These are phyloP conservation scores for Sarcomyxa edulis DNA, from an alignment of 768 basidiomycete species.

Conservation along the genomic window DNA sequence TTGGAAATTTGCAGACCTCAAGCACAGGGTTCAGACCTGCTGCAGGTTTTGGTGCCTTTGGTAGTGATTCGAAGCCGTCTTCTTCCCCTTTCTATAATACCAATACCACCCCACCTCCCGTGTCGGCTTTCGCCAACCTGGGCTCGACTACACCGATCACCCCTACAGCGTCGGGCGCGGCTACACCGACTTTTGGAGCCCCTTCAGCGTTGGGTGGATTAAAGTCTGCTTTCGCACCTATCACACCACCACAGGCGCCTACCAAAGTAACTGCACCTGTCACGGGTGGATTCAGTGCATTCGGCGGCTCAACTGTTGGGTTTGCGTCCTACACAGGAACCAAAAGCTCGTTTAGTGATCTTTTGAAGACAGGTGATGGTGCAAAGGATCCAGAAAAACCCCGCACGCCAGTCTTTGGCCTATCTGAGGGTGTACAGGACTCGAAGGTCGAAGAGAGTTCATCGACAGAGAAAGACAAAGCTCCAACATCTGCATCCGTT, in stretches of 20 bases:
- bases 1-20: conserved; percentile 7
- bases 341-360: conserved; percentile 55
- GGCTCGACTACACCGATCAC: conserved; percentile 8
- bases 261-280: conserved; percentile 17
- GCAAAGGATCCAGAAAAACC: conserved; percentile 17
- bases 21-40: conserved; percentile 31
- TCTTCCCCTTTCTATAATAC: conserved; percentile 52
- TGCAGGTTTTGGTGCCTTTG: conserved; percentile 44
- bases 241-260: conserved; percentile 15
- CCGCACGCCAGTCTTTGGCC: too few relatives aligned
- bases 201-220: conserved; percentile 23
- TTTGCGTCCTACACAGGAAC: conserved; percentile 37
- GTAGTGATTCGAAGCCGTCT: conserved; percentile 29
- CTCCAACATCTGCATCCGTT: too few relatives aligned
- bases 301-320: conserved; percentile 34
- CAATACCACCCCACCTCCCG: conserved; percentile 24
- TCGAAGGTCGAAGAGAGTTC: too few relatives aligned
- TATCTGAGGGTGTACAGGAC: too few relatives aligned
- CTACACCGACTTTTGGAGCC: conserved; percentile 32
- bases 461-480: too few relatives aligned
- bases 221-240: conserved; percentile 7
- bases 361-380: conserved; percentile 40
- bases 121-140: conserved; percentile 33
- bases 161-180: conserved; percentile 11
- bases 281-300: conserved; percentile 46